Evolutionary conservation across 148 eudicot genomes (phyloP).

Genomic region (Rhododendron williamsianum): DNA sequence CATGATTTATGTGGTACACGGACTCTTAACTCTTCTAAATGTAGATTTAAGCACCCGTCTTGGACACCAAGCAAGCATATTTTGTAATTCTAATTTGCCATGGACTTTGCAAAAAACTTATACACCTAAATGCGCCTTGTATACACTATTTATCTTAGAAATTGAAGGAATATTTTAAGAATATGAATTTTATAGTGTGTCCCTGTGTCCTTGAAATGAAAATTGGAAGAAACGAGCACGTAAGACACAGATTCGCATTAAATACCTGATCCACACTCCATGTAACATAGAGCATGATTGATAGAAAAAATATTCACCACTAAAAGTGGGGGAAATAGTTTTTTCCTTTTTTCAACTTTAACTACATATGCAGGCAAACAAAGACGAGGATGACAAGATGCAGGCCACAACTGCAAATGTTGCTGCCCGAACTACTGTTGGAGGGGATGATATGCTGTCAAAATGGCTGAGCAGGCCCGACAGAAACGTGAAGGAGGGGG

Average conservation of each 20-base stretch:
- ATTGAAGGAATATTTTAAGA: background rate
- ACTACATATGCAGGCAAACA: slow-evolving; percentile 37
- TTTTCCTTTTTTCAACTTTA: background rate
- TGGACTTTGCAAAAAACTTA: background rate
- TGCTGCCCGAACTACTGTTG: too few relatives aligned
- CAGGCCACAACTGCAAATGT: too few relatives aligned
- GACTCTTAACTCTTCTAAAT: background rate
- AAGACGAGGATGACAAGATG: too few relatives aligned
- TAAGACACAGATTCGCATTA: background rate
- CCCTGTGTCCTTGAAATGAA: background rate
- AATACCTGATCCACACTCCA: background rate
- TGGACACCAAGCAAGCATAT: background rate
- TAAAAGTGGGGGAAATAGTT: background rate
- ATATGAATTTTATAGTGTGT: background rate
- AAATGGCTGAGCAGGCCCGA: slow-evolving; percentile 82
- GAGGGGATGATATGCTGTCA: slow-evolving; percentile 77
- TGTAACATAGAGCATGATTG: background rate
- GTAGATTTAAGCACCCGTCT: background rate
- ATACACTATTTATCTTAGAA: background rate
- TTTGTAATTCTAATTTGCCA: background rate
- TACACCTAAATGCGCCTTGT: background rate
- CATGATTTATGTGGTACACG: background rate
- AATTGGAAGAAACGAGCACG: background rate
- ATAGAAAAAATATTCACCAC: background rate
- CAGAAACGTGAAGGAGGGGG: slow-evolving; percentile 90